These are phyloP conservation scores for Tricholoma flavovirens DNA, from an alignment of 768 basidiomycete species.

Conservation along the genomic window DNA sequence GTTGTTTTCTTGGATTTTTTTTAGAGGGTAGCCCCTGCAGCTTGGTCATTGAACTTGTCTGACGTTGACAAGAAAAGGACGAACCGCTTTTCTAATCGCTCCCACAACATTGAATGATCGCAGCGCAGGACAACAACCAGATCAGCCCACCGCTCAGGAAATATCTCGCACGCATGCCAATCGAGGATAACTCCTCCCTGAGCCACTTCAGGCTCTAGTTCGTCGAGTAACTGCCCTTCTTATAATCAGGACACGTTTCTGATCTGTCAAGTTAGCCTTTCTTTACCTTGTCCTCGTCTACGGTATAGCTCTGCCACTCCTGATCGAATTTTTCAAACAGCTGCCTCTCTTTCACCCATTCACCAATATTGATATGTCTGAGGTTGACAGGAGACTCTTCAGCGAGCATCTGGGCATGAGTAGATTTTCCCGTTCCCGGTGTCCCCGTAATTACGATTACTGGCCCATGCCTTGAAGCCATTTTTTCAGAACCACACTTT, in stretches of 20 bases:
- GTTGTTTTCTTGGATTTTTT: constrained; percentile 98
- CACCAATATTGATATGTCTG: constrained; percentile 84
- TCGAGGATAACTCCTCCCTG: constrained; percentile 82
- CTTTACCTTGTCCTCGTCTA: constrained; percentile 91
- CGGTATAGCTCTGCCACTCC: constrained; percentile 91
- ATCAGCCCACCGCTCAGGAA: constrained; percentile 96
- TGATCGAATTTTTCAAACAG: constrained; percentile 85
- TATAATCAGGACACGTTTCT: neutral
- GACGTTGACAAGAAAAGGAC: constrained; percentile 14
- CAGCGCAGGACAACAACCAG: constrained; percentile 90
- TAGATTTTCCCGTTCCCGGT: constrained; percentile 95
- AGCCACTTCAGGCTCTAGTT: constrained; percentile 67
- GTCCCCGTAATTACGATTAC: constrained; percentile 86
- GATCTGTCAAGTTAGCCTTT: neutral
- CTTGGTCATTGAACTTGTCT: constrained; percentile 2
- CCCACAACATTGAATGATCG: constrained; percentile 83
- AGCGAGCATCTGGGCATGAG: constrained; percentile 80
- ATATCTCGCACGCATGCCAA: constrained; percentile 92
- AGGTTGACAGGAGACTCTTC: constrained; percentile 66
- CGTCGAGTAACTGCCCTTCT: constrained; percentile 68
- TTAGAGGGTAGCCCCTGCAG: constrained; percentile 73
- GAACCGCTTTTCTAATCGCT: constrained; percentile 85
- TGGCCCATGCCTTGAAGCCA: constrained; percentile 31
- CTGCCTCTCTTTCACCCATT: constrained; percentile 77
- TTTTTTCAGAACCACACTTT: neutral